Evolutionary conservation across 345 rosid species (phyloP), one percentile per base, ranked within the genome.

Genomic region (Syzygium jambos): DNA sequence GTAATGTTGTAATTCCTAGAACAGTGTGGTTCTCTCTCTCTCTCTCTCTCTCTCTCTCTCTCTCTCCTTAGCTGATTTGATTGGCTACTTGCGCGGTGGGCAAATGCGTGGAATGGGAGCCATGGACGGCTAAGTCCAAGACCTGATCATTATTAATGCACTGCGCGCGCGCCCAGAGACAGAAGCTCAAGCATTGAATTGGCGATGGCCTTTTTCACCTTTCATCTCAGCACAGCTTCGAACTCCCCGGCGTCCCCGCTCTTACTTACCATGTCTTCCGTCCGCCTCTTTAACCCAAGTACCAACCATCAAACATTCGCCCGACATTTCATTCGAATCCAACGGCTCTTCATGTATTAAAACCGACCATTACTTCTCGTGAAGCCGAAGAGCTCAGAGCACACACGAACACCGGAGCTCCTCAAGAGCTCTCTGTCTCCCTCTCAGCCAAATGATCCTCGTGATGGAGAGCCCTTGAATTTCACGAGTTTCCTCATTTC

Each of bases 401-500:
- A 89, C 87, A 80, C 90, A 77, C 57, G 27, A 61, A 88, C 77
- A 85, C 56, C 89, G 54, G 54, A 54, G 88, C 91, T 57, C 84
- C 57, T 38, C 34, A 27, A 51, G 23, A 46, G 38, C 85, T 73
- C 85, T 84, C 85, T 87, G 86, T 51, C 46, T 85, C 57, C 23
- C 77, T 85, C 93, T 92, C 93, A 80, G 15, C 87, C 96, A 95
- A 94, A 93, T 89, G 93, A 95, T 94, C 92, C 98, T 90, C 99
- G 99, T 97, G 98, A 97, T 90, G 95, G 88, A 94, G 96, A 95
- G 98, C 99, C 94, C 95, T 95, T 91, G 88, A 78, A 85, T 91
- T 93, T 95, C 99, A 96, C 98, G 99, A 95, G 99, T 94, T 95
- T 94, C 98, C 89, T 93, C 91, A 90, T 93, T 95, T 88, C 87